Base-by-base conservation (phyloP, 768 basidiomycete genomes). In the Mycena albidolilacea region DNA sequence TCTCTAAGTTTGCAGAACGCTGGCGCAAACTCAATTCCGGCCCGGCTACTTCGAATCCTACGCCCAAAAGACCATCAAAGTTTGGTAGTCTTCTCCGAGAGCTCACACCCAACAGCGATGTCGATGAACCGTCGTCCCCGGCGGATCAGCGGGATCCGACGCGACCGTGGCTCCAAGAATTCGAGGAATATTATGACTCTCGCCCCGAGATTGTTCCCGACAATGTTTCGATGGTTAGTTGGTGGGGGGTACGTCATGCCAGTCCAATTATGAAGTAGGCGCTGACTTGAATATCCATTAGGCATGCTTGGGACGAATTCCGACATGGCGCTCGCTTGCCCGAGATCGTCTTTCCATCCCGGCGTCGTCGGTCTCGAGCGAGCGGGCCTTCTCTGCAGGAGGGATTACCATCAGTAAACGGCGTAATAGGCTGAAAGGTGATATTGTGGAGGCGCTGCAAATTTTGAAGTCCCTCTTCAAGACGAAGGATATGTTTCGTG, bases 331-430 rank as follows among this genome's bases (percentile, higher is more conserved):
- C 0, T 82, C 82, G 0, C 77, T 86, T 2, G 82, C 85, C 10
- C 69, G 75, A 9, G 84, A 86, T 67, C 82, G 82, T 37, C 78
- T 86, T 10, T 60, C 82, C 2, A 80, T 87, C 35, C 84, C 85
- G 82, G 81, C 82, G 10, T 81, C 81, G 0, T 83, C 80, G 0
- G 52, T 70, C 30, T 64, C 69, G 0, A 63, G 69, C 46, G 82
- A 87, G 72, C 77, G 78, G 8, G 84, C 82, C 7, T 86, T 87
- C 67, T 86, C 82, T 0, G 73, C 79, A 5, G 84, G 79, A 11
- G 83, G 84, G 7, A 83, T 85, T 37, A 86, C 85, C 0, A 80
- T 85, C 64, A 80, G 75, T 12, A 83, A 84, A 66, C 79, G 73
- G 17, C 76, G 78, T 17, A 84, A 81, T 64, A 67, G 79, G 6